Conservation (phyloP, 2,329 filamentous ascomycete genomes). For the Apiospora sp. region DNA sequence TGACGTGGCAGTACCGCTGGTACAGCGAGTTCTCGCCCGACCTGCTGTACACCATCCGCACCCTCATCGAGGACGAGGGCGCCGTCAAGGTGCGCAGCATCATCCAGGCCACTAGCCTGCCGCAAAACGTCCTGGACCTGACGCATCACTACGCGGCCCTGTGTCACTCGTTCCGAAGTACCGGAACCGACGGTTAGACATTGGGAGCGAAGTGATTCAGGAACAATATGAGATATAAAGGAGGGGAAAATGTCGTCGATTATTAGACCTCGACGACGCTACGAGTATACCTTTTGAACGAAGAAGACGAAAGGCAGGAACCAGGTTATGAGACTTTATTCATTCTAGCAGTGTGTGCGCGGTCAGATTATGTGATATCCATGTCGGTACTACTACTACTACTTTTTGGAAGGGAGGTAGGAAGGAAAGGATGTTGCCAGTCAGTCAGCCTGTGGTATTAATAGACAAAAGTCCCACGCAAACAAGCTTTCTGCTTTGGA, state of each 20-base stretch:
- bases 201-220: slow-evolving; percentile 28
- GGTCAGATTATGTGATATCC: slow-evolving; percentile 21
- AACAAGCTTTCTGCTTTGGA: background rate
- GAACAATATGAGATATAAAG: background rate
- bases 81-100: slow-evolving; percentile 97
- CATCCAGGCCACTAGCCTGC: slow-evolving; percentile 92
- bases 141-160: slow-evolving; percentile 96
- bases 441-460: slow-evolving; percentile 20
- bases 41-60: slow-evolving; percentile 85
- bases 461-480: slow-evolving; percentile 18
- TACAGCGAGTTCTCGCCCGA: slow-evolving; percentile 98
- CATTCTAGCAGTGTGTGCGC: slow-evolving; percentile 5
- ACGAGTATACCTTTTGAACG: background rate
- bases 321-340: background rate
- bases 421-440: slow-evolving; percentile 3
- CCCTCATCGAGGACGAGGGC: slow-evolving; percentile 95
- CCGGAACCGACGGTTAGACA: slow-evolving; percentile 80
- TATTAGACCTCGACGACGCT: background rate
- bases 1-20: slow-evolving; percentile 99
- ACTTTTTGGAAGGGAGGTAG: background rate
- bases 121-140: slow-evolving; percentile 90
- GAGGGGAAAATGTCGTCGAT: background rate
- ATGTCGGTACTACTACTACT: slow-evolving; percentile 1
- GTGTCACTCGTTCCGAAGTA: slow-evolving; percentile 94
- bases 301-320: background rate